A percentile compares a stretch with the other conserved stretches of the same genome.
Conservation (phyloP, 495 filamentous ascomycete species). For the Xylaria nigripes region DNA sequence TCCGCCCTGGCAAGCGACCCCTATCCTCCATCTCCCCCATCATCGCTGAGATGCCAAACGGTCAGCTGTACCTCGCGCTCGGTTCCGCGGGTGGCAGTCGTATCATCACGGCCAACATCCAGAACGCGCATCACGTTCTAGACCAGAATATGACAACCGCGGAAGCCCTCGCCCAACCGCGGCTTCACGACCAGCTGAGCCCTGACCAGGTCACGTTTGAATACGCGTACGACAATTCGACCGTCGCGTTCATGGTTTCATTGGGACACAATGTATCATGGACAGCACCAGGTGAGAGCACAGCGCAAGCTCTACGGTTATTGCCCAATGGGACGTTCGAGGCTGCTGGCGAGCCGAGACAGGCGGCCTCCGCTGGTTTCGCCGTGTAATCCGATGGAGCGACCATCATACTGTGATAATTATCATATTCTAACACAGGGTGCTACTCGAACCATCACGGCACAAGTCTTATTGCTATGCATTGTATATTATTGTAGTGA, state of each 20-base stretch:
- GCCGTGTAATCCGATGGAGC: constrained; percentile 43
- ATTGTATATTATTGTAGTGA: no score
- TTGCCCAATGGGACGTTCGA: constrained; percentile 59
- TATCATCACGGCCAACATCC: constrained; percentile 78
- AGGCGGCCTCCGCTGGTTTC: constrained; percentile 63
- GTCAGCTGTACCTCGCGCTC: constrained; percentile 57
- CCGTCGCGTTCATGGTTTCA: constrained; percentile 53
- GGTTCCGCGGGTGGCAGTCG: constrained; percentile 80
- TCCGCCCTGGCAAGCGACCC: constrained; percentile 72
- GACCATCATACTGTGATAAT: not conserved
- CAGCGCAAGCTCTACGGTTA: constrained; percentile 63
- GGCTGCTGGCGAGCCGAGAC: constrained; percentile 61
- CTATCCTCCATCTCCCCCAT: constrained; percentile 70
- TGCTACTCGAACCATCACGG: no score
- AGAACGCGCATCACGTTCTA: constrained; percentile 65
- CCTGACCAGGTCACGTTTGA: constrained; percentile 66
- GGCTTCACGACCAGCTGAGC: constrained; percentile 77
- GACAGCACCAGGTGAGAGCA: constrained; percentile 53
- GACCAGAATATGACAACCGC: constrained; percentile 51
- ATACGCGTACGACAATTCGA: constrained; percentile 56
- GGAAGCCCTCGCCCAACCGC: constrained; percentile 55
- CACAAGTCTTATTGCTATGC: no score
- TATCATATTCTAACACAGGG: no score
- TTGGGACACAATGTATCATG: constrained; percentile 70
- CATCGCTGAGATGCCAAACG: constrained; percentile 62